phyloP scores from a whole-genome alignment of 306 rosid species.

The Vigna nakashimae region DNA sequence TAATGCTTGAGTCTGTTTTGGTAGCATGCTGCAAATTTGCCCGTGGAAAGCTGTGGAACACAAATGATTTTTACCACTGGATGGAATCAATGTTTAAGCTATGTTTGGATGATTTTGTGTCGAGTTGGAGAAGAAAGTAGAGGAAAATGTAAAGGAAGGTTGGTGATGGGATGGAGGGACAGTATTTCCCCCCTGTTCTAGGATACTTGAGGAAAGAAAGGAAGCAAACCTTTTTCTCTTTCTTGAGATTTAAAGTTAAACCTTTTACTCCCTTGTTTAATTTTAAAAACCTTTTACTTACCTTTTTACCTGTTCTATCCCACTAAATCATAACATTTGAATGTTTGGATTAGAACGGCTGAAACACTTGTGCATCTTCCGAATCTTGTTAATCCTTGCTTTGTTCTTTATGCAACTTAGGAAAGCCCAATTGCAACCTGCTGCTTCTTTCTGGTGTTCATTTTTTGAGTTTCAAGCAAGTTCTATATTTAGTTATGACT shows the following conservation, averaged over 20 bases:
- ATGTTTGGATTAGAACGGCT: too few relatives aligned
- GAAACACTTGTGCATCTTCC: too few relatives aligned
- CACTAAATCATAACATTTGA: too few relatives aligned
- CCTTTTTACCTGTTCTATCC: neutral
- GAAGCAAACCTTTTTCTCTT: neutral
- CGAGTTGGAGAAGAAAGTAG: neutral
- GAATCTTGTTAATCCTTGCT: neutral
- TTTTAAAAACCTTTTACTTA: neutral
- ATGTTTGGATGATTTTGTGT: neutral
- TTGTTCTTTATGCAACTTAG: neutral
- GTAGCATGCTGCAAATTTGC: neutral
- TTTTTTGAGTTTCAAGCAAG: too few relatives aligned
- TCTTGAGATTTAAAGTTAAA: slow-evolving; percentile 1
- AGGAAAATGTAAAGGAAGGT: slow-evolving; percentile 7
- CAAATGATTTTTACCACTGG: slow-evolving; percentile 12
- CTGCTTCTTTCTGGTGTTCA: neutral
- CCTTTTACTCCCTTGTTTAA: neutral
- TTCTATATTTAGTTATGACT: too few relatives aligned
- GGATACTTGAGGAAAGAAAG: slow-evolving; percentile 10
- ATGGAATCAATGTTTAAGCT: slow-evolving; percentile 24
- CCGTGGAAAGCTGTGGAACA: slow-evolving; percentile 21
- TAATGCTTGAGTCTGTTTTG: slow-evolving; percentile 27
- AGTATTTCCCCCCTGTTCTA: neutral
- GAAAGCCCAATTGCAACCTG: slow-evolving; percentile 6
- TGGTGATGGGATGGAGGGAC: neutral